A percentile compares a stretch with the other conserved stretches of the same genome.
Evolutionary conservation across 805 yeast genomes (phyloP).

Genomic region (Candida ovalis): DNA sequence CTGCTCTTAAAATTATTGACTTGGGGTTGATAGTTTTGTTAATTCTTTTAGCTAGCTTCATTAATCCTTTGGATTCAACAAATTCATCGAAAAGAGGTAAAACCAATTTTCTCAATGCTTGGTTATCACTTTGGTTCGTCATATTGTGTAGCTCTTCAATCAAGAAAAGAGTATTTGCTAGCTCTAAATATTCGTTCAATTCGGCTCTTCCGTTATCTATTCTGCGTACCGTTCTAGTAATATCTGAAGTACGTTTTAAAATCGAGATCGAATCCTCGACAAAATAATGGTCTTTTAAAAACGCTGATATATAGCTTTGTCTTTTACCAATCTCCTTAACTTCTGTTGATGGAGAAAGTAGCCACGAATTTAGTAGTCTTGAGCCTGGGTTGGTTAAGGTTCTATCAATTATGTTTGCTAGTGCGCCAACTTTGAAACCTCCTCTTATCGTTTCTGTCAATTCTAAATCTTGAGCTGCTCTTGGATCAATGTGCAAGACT

Average conservation of each 20-base stretch:
- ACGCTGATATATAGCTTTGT: constrained; percentile 46
- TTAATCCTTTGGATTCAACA: constrained; percentile 7
- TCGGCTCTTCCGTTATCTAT: constrained; percentile 40
- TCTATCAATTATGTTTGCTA: constrained; percentile 62
- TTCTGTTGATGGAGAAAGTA: constrained; percentile 72
- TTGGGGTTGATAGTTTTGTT: constrained; percentile 22
- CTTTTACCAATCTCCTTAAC: constrained; percentile 51
- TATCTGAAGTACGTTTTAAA: constrained; percentile 49
- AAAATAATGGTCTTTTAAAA: constrained; percentile 31
- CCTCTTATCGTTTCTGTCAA: constrained; percentile 56
- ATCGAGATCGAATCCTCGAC: constrained; percentile 32
- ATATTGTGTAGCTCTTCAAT: constrained; percentile 29
- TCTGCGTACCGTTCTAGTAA: constrained; percentile 57
- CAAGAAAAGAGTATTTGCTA: constrained; percentile 25
- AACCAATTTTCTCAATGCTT: constrained; percentile 7
- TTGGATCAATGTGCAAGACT: constrained; percentile 72
- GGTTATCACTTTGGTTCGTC: constrained; percentile 6
- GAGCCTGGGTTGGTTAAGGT: constrained; percentile 84
- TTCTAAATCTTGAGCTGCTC: constrained; percentile 76
- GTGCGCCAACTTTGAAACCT: constrained; percentile 59
- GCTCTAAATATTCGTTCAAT: constrained; percentile 26
- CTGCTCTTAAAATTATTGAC: constrained; percentile 13
- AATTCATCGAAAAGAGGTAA: constrained; percentile 21
- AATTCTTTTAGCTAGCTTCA: constrained; percentile 28
- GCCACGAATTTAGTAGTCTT: constrained; percentile 75